A percentile compares a stretch with the other conserved stretches of the same genome.
phyloP scores from a whole-genome alignment of 805 yeast genomes.

The Ogataea nakhonphanomensis region DNA sequence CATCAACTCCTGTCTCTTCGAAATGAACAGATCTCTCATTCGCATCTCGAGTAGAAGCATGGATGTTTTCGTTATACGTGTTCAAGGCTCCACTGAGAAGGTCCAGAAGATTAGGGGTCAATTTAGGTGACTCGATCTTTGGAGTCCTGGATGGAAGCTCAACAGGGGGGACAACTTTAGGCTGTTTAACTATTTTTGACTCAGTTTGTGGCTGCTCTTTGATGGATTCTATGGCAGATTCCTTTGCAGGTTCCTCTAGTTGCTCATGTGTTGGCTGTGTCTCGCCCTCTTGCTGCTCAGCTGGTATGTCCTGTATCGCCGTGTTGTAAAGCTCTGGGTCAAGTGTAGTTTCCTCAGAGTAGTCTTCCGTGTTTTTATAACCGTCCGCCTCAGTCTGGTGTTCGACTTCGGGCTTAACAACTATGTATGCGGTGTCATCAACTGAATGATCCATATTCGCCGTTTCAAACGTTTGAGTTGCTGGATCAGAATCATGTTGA shows the following conservation, averaged over 20 bases:
- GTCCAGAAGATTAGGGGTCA: constrained; percentile 20
- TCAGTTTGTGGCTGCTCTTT: constrained; percentile 2
- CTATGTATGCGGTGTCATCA: constrained; percentile 7
- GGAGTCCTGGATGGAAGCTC: constrained; percentile 13
- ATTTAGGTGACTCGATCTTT: constrained; percentile 28
- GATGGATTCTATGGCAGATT: neutral
- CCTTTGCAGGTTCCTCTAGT: neutral
- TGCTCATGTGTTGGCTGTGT: too few relatives aligned
- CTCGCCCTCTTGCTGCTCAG: constrained; percentile 1
- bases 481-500: neutral
- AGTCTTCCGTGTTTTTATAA: neutral
- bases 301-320: constrained; percentile 1
- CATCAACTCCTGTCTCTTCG: neutral
- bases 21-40: constrained; percentile 5
- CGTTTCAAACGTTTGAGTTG: constrained; percentile 5
- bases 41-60: neutral
- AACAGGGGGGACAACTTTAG: constrained; percentile 13
- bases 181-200: neutral
- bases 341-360: neutral
- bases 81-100: constrained; percentile 20
- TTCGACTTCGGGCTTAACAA: neutral
- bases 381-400: neutral
- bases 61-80: constrained; percentile 16
- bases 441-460: constrained; percentile 16
- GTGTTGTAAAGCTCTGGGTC: constrained; percentile 2